These are phyloP conservation scores for Nakazawaea ambrosiae DNA, from an alignment of 805 yeast species.

Conservation along the genomic window DNA sequence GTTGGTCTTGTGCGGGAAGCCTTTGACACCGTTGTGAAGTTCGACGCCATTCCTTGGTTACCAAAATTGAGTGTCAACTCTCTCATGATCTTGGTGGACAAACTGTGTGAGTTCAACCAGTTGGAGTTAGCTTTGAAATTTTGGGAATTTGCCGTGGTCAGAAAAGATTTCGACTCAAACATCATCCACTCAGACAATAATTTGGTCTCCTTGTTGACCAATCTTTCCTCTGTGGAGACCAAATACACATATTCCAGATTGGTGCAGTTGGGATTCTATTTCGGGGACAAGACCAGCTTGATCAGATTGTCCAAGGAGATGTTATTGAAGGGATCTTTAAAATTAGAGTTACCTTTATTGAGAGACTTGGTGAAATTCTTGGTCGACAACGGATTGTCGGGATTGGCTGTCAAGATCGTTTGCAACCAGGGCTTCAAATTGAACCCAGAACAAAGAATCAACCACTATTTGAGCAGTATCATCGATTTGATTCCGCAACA, in stretches of 20 bases:
- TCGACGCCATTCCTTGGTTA: conserved; percentile 23
- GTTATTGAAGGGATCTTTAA: conserved; percentile 20
- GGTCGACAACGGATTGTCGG: conserved; percentile 13
- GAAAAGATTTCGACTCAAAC: conserved; percentile 23
- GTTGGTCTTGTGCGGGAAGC: conserved; percentile 18
- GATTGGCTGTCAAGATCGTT: conserved; percentile 19
- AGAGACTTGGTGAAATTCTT: conserved; percentile 19
- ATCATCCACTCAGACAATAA: conserved; percentile 5
- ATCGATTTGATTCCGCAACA: conserved; percentile 22
- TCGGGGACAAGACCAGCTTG: conserved; percentile 18
- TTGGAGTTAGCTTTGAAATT: conserved; percentile 18
- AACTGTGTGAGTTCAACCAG: conserved; percentile 17
- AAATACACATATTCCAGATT: conserved; percentile 17
- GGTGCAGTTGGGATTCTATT: conserved; percentile 15
- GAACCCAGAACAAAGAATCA: conserved; percentile 15
- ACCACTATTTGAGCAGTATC: conserved; percentile 23
- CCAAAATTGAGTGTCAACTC: conserved; percentile 25
- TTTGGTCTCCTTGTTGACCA: conserved; percentile 7
- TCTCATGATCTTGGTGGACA: conserved; percentile 19
- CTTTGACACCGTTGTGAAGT: conserved; percentile 18
- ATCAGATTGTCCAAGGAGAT: conserved; percentile 24
- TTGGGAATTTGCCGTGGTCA: conserved; percentile 24
- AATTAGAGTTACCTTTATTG: conserved; percentile 17
- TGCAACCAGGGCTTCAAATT: conserved; percentile 25
- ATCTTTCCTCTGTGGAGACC: conserved; percentile 8